Percentiles rank a stretch among this genome's conserved stretches.
Conservation (phyloP, 1,284 basidiomycete genomes). For the Cystobasidiaceae sp. region DNA sequence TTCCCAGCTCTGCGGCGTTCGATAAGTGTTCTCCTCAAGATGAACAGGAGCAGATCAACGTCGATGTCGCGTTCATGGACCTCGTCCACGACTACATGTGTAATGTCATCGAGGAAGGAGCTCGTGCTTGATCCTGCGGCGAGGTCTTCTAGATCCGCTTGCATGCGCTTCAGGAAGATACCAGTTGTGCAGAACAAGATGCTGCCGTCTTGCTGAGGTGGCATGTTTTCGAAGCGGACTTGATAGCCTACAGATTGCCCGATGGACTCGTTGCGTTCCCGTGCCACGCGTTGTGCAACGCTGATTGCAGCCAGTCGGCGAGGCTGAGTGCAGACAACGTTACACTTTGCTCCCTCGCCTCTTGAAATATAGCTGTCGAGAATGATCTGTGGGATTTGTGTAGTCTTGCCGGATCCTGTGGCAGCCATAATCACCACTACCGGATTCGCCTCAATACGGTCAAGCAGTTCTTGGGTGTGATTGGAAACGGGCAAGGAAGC, state of each 20-base stretch:
- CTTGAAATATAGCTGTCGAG: slow-evolving; percentile 65
- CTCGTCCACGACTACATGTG: slow-evolving; percentile 88
- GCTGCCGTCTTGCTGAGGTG: slow-evolving; percentile 73
- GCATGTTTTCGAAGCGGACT: slow-evolving; percentile 80
- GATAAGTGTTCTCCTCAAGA: slow-evolving; percentile 75
- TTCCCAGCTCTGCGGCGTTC: slow-evolving; percentile 64
- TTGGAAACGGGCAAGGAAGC: slow-evolving; percentile 67
- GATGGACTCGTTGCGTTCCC: slow-evolving; percentile 68
- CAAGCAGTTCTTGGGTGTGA: slow-evolving; percentile 56
- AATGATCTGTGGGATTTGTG: slow-evolving; percentile 52
- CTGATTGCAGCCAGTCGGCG: slow-evolving; percentile 83
- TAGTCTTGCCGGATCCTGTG: slow-evolving; percentile 83
- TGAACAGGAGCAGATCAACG: slow-evolving; percentile 75
- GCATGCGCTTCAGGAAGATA: slow-evolving; percentile 71
- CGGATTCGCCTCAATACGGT: slow-evolving; percentile 17
- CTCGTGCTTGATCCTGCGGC: slow-evolving; percentile 74
- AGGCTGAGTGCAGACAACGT: slow-evolving; percentile 84
- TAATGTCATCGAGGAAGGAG: slow-evolving; percentile 67
- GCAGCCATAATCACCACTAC: slow-evolving; percentile 58
- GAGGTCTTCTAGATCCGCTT: slow-evolving; percentile 82
- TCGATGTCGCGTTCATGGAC: slow-evolving; percentile 71
- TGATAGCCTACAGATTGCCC: slow-evolving; percentile 82
- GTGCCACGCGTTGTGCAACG: slow-evolving; percentile 80
- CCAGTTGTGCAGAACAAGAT: slow-evolving; percentile 95
- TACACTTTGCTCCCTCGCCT: slow-evolving; percentile 61